phyloP scores from a whole-genome alignment of 78 protist species.

The Planoprotostelium fungivorum region DNA sequence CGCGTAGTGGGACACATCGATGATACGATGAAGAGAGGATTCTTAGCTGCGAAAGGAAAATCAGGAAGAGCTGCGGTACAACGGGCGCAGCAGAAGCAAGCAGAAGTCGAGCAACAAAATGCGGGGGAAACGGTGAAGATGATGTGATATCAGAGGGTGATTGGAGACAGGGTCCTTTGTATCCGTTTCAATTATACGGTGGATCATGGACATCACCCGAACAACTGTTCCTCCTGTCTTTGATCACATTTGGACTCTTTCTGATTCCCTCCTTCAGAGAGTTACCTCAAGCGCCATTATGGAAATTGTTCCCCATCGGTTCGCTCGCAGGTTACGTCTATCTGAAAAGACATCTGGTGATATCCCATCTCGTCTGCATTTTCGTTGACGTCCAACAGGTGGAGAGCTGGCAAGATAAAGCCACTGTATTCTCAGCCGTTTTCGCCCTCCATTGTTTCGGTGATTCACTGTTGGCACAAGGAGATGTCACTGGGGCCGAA shows the following conservation, averaged over 20 bases:
- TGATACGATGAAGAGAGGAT: conserved; percentile 1
- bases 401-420: not conserved
- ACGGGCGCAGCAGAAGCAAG: not conserved
- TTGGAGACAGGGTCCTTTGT: not conserved
- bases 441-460: not conserved
- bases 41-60: not conserved
- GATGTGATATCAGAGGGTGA: not conserved
- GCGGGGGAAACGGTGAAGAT: not conserved
- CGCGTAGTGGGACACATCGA: too few species aligned
- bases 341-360: not conserved
- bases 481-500: too few species aligned
- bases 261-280: not conserved
- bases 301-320: not conserved
- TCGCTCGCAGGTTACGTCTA: not conserved
- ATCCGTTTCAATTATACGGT: not conserved
- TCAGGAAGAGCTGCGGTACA: not conserved
- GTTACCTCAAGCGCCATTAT: not conserved
- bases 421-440: not conserved
- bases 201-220: not conserved
- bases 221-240: not conserved
- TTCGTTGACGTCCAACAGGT: not conserved
- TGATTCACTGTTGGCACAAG: not conserved
- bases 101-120: not conserved
- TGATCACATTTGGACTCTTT: not conserved
- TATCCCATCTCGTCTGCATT: not conserved